These are phyloP conservation scores for Colletotrichum theobromicola DNA, from an alignment of 2,329 filamentous ascomycete species.

Conservation along the genomic window DNA sequence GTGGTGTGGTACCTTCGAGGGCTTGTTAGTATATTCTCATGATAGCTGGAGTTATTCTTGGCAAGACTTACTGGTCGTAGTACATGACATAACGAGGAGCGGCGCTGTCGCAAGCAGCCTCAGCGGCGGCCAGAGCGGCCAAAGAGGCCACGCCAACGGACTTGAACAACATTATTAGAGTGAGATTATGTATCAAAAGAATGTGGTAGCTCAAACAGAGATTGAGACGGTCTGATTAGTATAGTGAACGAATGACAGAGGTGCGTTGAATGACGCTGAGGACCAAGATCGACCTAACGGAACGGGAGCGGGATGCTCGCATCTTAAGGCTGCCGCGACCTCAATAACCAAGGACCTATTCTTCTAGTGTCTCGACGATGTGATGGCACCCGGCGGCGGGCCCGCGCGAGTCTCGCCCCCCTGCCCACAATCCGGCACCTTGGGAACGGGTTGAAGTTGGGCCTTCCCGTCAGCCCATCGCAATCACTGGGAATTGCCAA, in stretches of 20 bases:
- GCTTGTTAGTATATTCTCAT: background rate
- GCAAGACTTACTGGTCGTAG: slow-evolving; percentile 46
- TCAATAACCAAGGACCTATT: background rate
- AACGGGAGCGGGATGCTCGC: background rate
- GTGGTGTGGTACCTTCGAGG: slow-evolving; percentile 42
- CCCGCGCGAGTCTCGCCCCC: background rate
- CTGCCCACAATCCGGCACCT: background rate
- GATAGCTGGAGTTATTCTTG: background rate
- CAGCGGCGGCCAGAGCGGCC: background rate
- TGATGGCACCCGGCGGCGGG: background rate
- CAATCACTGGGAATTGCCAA: background rate
- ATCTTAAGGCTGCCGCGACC: background rate
- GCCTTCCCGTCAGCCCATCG: background rate
- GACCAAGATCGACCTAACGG: background rate
- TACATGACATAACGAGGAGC: slow-evolving; percentile 45
- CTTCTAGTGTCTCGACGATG: background rate
- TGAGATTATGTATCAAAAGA: background rate
- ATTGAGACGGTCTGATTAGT: background rate
- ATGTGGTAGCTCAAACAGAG: background rate
- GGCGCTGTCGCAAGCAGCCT: background rate
- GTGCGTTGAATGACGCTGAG: background rate
- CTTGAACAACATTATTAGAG: slow-evolving; percentile 1
- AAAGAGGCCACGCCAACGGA: background rate
- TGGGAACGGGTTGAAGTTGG: background rate
- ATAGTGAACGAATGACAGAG: background rate